Evolutionary conservation across 495 filamentous ascomycete genomes (phyloP).

Genomic region (Clohesyomyces aquaticus): DNA sequence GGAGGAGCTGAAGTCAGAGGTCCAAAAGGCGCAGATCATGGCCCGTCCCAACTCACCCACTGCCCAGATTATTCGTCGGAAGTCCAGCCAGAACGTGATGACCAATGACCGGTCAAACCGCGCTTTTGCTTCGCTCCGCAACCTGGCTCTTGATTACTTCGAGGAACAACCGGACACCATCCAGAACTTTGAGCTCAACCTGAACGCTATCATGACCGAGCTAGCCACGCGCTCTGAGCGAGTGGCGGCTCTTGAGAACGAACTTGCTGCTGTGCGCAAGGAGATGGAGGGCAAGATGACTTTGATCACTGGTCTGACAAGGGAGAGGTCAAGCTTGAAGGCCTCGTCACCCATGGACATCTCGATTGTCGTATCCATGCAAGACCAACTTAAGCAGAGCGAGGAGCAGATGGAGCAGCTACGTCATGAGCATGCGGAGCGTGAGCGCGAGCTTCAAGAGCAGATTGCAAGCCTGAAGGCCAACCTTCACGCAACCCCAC

Average conservation of each 20-base stretch:
- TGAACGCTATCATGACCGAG: conserved; percentile 92
- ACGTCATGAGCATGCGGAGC: conserved; percentile 68
- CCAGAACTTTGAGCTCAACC: conserved; percentile 89
- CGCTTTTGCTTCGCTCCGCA: conserved; percentile 85
- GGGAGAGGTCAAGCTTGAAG: conserved; percentile 87
- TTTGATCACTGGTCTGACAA: conserved; percentile 90
- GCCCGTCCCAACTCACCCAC: conserved; percentile 66
- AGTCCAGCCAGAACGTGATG: conserved; percentile 84
- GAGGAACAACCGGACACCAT: conserved; percentile 78
- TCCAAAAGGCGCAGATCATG: conserved; percentile 73
- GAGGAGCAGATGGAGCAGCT: conserved; percentile 77
- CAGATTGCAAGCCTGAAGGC: conserved; percentile 70
- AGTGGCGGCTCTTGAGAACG: conserved; percentile 84
- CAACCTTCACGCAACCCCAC: conserved; percentile 40
- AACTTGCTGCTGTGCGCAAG: conserved; percentile 80
- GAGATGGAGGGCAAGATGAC: conserved; percentile 96
- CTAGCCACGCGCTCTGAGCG: conserved; percentile 83
- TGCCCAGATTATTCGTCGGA: conserved; percentile 80
- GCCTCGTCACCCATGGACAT: conserved; percentile 85
- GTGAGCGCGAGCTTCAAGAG: conserved; percentile 72
- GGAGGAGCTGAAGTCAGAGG: conserved; percentile 84
- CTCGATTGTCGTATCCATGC: conserved; percentile 82
- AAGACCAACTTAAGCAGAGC: conserved; percentile 82
- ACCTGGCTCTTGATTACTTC: conserved; percentile 84
- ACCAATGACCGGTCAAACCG: conserved; percentile 89